phyloP scores from a whole-genome alignment of 2,329 filamentous ascomycete species.

The Mariannaea elegans region DNA sequence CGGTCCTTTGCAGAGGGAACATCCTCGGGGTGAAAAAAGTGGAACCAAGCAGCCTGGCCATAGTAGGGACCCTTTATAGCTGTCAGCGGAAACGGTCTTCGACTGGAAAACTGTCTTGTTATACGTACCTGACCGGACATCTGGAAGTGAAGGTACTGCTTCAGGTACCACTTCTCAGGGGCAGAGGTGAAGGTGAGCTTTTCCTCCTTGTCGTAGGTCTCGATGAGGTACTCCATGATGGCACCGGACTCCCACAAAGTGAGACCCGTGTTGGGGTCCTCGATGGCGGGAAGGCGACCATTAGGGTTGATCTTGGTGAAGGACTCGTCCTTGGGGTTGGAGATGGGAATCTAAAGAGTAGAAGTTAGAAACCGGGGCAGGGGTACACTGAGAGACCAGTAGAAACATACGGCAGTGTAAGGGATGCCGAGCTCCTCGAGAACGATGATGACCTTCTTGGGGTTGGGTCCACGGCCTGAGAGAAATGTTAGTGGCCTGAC shows the following conservation, averaged over 20 bases:
- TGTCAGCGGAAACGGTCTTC: no score
- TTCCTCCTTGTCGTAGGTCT: constrained; percentile 39
- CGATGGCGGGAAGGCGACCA: constrained; percentile 44
- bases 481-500: constrained; percentile 1
- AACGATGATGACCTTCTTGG: constrained; percentile 44
- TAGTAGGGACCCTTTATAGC: constrained; percentile 47
- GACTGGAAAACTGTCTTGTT: no score
- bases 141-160: constrained; percentile 50
- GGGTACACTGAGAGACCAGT: not conserved
- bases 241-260: constrained; percentile 45
- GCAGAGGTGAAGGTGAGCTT: constrained; percentile 38
- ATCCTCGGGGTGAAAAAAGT: constrained; percentile 39
- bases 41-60: constrained; percentile 46
- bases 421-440: constrained; percentile 49
- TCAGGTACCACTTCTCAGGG: constrained; percentile 43
- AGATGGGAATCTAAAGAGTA: constrained; percentile 26
- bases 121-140: constrained; percentile 47
- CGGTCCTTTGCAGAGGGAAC: constrained; percentile 42
- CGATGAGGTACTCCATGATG: constrained; percentile 39
- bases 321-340: constrained; percentile 37
- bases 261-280: constrained; percentile 46
- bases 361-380: not conserved
- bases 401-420: constrained; percentile 41
- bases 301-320: constrained; percentile 45
- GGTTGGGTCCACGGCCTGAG: constrained; percentile 42